Evolutionary conservation across 345 rosid species (phyloP).

Genomic region (Erucastrum elatum): DNA sequence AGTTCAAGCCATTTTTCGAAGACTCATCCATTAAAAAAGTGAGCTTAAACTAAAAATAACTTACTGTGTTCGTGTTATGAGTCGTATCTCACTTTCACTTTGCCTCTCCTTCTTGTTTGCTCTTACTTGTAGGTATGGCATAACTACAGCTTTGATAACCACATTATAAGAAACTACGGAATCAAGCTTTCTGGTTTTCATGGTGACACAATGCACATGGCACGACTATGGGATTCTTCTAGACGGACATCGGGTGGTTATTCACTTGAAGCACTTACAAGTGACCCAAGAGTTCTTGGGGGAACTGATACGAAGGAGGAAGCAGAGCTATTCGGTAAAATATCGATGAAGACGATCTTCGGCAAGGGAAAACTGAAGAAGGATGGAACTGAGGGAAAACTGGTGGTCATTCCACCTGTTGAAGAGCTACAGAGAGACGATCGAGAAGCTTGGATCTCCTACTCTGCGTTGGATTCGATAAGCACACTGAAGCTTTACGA

Average conservation of each 20-base stretch:
- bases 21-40: constrained; percentile 75
- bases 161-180: constrained; percentile 77
- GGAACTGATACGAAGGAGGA: constrained; percentile 43
- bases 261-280: constrained; percentile 92
- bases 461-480: constrained; percentile 92
- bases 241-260: constrained; percentile 77
- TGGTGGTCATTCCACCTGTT: constrained; percentile 63
- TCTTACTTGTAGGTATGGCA: constrained; percentile 75
- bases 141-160: constrained; percentile 94
- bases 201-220: constrained; percentile 99
- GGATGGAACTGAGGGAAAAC: constrained; percentile 90
- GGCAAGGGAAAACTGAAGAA: constrained; percentile 78
- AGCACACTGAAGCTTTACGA: constrained; percentile 82
- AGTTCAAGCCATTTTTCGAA: constrained; percentile 73
- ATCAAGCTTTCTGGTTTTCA: constrained; percentile 80
- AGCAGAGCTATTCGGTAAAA: constrained; percentile 71
- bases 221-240: constrained; percentile 93
- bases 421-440: constrained; percentile 86
- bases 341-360: constrained; percentile 86
- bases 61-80: background rate
- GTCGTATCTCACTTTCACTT: no score
- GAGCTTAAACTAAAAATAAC: constrained; percentile 4
- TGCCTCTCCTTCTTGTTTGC: no score
- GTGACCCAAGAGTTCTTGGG: constrained; percentile 60
- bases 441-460: constrained; percentile 75